Evolutionary conservation across 441 rosid genomes (phyloP).

Genomic region (Biscutella laevigata): DNA sequence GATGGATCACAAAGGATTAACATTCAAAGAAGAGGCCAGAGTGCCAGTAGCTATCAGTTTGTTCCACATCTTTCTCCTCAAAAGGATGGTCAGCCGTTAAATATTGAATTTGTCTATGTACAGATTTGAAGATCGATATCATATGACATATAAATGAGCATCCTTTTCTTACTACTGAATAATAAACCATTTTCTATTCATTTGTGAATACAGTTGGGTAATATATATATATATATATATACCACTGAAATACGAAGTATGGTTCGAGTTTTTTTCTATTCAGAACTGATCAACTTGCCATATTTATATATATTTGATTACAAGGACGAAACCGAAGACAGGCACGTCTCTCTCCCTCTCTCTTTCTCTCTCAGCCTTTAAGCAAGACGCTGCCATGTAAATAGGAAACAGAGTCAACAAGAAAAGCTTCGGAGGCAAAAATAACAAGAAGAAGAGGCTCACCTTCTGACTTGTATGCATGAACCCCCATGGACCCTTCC

Average conservation of each 20-base stretch:
- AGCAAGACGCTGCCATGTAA: conserved; percentile 15
- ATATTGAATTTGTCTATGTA: conserved; percentile 20
- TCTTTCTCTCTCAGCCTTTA: background rate
- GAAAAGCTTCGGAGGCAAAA: background rate
- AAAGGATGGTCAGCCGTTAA: conserved; percentile 14
- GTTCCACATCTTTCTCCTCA: conserved; percentile 21
- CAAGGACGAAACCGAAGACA: background rate
- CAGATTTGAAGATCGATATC: conserved; percentile 20
- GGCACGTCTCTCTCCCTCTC: background rate
- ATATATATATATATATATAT: no score
- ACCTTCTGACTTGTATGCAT: conserved; percentile 52
- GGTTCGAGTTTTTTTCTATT: background rate
- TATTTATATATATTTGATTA: background rate
- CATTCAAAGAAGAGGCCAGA: no score
- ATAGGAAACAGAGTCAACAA: conserved; percentile 1
- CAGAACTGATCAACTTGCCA: background rate
- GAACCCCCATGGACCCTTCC: conserved; percentile 90
- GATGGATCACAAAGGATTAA: conserved; percentile 85
- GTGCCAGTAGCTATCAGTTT: background rate
- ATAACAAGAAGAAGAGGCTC: background rate
- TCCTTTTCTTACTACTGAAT: conserved; percentile 2
- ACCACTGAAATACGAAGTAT: no score
- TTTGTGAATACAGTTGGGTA: no score
- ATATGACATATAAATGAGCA: conserved; percentile 8
- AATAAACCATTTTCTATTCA: background rate